Evolutionary conservation across 768 basidiomycete species (phyloP).

Genomic region (Pisolithus orientalis): DNA sequence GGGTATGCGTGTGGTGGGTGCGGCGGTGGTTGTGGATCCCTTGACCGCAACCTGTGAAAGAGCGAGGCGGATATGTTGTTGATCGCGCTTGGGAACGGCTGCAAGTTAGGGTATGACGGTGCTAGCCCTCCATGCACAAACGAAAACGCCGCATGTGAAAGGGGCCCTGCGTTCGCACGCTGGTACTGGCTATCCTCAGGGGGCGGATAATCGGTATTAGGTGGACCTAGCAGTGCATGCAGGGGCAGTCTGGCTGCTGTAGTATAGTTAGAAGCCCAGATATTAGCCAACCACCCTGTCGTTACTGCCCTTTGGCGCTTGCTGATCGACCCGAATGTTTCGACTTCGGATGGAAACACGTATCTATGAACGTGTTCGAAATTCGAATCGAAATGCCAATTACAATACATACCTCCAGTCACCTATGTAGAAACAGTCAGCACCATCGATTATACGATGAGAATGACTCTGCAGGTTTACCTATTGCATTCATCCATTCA

Average conservation of each 20-base stretch:
- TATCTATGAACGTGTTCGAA: constrained; percentile 46
- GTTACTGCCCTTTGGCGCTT: constrained; percentile 70
- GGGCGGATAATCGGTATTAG: constrained; percentile 56
- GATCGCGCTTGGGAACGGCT: constrained; percentile 80
- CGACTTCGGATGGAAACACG: constrained; percentile 74
- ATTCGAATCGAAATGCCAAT: not conserved
- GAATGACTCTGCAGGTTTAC: constrained; percentile 28
- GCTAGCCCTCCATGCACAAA: constrained; percentile 93
- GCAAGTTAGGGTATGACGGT: constrained; percentile 64
- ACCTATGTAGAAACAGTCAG: constrained; percentile 35
- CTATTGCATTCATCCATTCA: constrained; percentile 91
- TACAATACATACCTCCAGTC: constrained; percentile 68
- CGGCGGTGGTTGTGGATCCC: constrained; percentile 60
- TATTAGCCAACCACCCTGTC: constrained; percentile 68
- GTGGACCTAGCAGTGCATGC: constrained; percentile 61
- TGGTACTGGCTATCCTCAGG: constrained; percentile 21
- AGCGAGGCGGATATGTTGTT: constrained; percentile 70
- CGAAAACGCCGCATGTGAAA: constrained; percentile 77
- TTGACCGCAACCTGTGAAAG: constrained; percentile 61
- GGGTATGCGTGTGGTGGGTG: constrained; percentile 77
- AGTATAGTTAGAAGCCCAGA: constrained; percentile 85
- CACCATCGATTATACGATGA: not conserved
- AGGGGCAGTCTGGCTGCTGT: constrained; percentile 76
- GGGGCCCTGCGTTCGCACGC: constrained; percentile 35
- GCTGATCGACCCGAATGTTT: constrained; percentile 69